Percentiles rank a stretch among this genome's conserved stretches.
phyloP scores from a whole-genome alignment of 257 asterid species.

The Eustoma russellianum region DNA sequence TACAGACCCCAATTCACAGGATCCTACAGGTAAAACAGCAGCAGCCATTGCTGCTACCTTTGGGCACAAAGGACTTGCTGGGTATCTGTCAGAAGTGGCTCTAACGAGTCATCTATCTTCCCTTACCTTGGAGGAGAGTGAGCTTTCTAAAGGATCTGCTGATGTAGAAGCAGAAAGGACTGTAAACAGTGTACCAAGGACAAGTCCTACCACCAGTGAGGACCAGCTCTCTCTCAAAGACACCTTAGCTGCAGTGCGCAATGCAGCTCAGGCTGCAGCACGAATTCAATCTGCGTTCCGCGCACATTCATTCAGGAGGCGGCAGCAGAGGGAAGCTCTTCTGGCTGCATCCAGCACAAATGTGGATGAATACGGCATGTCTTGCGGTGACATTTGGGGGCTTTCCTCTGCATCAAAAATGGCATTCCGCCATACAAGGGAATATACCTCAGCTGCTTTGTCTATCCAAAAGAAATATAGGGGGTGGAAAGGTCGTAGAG shows the following conservation, averaged over 20 bases:
- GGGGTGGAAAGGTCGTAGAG: conserved; percentile 88
- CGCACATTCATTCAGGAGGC: conserved; percentile 80
- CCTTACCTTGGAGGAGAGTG: conserved; percentile 63
- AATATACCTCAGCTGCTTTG: conserved; percentile 67
- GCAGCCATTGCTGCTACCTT: conserved; percentile 64
- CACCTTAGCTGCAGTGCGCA: conserved; percentile 75
- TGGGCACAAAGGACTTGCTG: conserved; percentile 92
- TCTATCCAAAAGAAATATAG: conserved; percentile 87
- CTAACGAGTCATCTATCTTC: conserved; percentile 84
- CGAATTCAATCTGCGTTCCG: conserved; percentile 96
- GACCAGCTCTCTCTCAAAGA: conserved; percentile 63
- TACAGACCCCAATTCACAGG: conserved; percentile 75
- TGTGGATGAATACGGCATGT: conserved; percentile 43
- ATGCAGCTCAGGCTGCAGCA: conserved; percentile 91
- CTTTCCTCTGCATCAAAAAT: conserved; percentile 60
- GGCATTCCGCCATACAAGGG: conserved; percentile 48
- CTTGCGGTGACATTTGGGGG: conserved; percentile 35
- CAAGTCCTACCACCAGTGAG: conserved; percentile 29
- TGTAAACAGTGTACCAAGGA: conserved; percentile 34
- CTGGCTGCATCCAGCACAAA: conserved; percentile 15
- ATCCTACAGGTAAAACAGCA: conserved; percentile 75
- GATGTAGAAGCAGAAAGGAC: conserved; percentile 80
- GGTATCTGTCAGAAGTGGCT: conserved; percentile 83
- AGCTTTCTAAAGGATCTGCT: conserved; percentile 69
- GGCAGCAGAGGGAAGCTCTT: conserved; percentile 49